Percentiles rank a stretch among this genome's conserved stretches.
Conservation (phyloP, 768 basidiomycete genomes). For the Lyophyllum atratum region DNA sequence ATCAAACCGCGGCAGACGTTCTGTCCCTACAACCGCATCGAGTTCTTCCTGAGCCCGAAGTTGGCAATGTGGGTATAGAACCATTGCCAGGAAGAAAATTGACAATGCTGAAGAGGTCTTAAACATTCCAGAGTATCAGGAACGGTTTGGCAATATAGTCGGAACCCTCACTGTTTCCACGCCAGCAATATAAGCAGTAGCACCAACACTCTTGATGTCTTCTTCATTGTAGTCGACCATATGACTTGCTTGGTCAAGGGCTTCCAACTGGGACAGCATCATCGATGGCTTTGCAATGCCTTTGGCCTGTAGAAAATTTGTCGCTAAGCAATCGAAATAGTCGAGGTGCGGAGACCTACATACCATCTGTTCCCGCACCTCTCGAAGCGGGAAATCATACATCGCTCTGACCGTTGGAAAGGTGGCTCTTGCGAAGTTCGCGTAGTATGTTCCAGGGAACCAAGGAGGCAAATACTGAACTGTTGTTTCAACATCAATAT, state of each 20-base stretch:
- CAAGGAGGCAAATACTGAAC: neutral
- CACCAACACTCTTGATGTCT: neutral
- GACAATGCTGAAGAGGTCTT: slow-evolving; percentile 10
- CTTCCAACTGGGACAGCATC: neutral
- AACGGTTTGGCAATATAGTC: neutral
- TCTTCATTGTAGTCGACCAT: neutral
- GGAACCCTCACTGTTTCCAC: neutral
- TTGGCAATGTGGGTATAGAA: neutral
- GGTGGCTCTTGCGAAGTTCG: neutral
- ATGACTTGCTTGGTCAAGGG: neutral
- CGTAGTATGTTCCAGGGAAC: neutral
- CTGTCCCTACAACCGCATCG: slow-evolving; percentile 37
- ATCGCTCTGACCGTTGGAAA: neutral
- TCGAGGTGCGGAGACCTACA: too few species aligned
- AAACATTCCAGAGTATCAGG: neutral
- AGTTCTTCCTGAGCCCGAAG: slow-evolving; percentile 41
- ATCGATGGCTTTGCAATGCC: neutral
- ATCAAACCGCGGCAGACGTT: slow-evolving; percentile 35
- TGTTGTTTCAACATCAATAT: neutral
- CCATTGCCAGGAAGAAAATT: slow-evolving; percentile 28
- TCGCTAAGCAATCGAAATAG: too few species aligned
- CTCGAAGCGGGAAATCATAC: neutral
- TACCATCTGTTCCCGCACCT: neutral
- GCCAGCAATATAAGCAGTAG: neutral
- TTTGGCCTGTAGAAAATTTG: neutral